A percentile compares a stretch with the other conserved stretches of the same genome.
phyloP scores from a whole-genome alignment of 768 basidiomycete species.

The Auriculariales sp. region DNA sequence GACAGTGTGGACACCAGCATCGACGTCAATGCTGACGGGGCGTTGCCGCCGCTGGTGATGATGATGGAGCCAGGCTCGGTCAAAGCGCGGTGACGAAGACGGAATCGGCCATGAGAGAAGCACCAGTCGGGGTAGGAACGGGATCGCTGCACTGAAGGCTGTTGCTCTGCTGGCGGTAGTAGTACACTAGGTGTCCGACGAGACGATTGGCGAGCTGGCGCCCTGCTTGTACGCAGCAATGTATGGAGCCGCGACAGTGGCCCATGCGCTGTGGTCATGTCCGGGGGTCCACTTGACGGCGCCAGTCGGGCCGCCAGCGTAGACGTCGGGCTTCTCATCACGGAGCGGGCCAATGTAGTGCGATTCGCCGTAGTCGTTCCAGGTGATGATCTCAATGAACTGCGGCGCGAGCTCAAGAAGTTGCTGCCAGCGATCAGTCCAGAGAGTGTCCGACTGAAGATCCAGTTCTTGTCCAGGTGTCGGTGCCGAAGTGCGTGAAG shows the following conservation, averaged over 20 bases:
- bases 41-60: slow-evolving; percentile 4
- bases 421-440: slow-evolving; percentile 51
- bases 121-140: slow-evolving; percentile 9
- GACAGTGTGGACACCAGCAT: neutral
- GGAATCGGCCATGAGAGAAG: slow-evolving; percentile 7
- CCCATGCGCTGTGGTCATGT: slow-evolving; percentile 5
- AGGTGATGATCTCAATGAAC: slow-evolving; percentile 46
- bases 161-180: slow-evolving; percentile 12
- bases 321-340: slow-evolving; percentile 4
- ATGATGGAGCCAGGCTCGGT: slow-evolving; percentile 9
- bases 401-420: slow-evolving; percentile 36
- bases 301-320: slow-evolving; percentile 10
- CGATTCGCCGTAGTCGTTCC: slow-evolving; percentile 44
- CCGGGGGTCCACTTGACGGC: slow-evolving; percentile 9
- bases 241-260: slow-evolving; percentile 8
- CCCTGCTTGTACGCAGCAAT: slow-evolving; percentile 12
- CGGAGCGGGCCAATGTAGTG: slow-evolving; percentile 50
- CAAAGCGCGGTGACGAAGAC: slow-evolving; percentile 6
- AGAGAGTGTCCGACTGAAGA: slow-evolving; percentile 34
- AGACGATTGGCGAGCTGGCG: slow-evolving; percentile 9
- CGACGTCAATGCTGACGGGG: slow-evolving; percentile 4
- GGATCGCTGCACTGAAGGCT: slow-evolving; percentile 7
- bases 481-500: slow-evolving; percentile 59
- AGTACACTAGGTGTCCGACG: slow-evolving; percentile 11
- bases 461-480: slow-evolving; percentile 33